A percentile compares a stretch with the other conserved stretches of the same genome.
Evolutionary conservation across 2,329 filamentous ascomycete species (phyloP).

Genomic region (Aureobasidium sp.): DNA sequence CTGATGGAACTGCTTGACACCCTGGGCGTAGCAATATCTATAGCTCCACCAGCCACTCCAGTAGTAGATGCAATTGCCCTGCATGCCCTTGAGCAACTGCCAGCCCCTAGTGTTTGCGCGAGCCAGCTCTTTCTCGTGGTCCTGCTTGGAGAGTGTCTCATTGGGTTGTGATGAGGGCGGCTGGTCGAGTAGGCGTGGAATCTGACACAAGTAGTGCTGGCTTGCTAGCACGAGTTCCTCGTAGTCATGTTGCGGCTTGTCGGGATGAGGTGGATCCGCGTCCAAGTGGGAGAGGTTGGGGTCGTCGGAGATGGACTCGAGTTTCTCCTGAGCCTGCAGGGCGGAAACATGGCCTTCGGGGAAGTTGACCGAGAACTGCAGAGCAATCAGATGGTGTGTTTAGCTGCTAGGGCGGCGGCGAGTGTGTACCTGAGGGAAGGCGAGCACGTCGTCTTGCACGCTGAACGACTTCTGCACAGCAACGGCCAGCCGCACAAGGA

Average conservation of each 20-base stretch:
- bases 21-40: slow-evolving; percentile 82
- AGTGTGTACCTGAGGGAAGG: slow-evolving; percentile 68
- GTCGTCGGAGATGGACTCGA: slow-evolving; percentile 32
- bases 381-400: background rate
- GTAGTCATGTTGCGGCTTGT: slow-evolving; percentile 40
- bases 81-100: slow-evolving; percentile 70
- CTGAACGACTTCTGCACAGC: slow-evolving; percentile 62
- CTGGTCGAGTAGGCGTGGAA: slow-evolving; percentile 61
- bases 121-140: slow-evolving; percentile 72
- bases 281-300: background rate
- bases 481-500: slow-evolving; percentile 41
- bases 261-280: background rate
- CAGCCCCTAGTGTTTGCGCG: slow-evolving; percentile 71
- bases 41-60: slow-evolving; percentile 94
- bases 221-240: slow-evolving; percentile 67
- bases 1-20: slow-evolving; percentile 87
- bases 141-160: slow-evolving; percentile 40
- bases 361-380: slow-evolving; percentile 73
- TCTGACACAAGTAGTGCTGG: slow-evolving; percentile 73
- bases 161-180: slow-evolving; percentile 24
- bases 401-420: background rate
- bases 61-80: slow-evolving; percentile 75
- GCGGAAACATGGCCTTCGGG: slow-evolving; percentile 66
- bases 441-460: slow-evolving; percentile 80
- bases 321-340: slow-evolving; percentile 56